Percentiles rank a stretch among this genome's conserved stretches.
Conservation (phyloP, 2,329 filamentous ascomycete species). For the Monilinia polystroma region DNA sequence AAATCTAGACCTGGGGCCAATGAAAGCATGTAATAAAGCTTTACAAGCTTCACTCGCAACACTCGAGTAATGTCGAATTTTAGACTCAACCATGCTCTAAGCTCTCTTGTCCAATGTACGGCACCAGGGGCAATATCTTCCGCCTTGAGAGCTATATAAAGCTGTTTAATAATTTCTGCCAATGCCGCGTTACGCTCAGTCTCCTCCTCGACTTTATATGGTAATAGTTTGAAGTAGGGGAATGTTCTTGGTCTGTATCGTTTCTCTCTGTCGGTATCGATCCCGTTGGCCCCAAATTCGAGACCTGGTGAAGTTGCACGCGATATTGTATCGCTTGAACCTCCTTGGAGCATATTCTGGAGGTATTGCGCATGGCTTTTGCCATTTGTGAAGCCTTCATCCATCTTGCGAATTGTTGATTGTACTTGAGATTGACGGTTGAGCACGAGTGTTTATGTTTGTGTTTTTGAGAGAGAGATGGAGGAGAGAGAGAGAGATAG, state of each 20-base stretch:
- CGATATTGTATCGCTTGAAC: conserved; percentile 66
- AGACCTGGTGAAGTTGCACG: conserved; percentile 81
- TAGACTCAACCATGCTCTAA: conserved; percentile 89
- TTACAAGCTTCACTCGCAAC: conserved; percentile 78
- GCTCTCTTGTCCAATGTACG: conserved; percentile 94
- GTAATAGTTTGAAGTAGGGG: conserved; percentile 86
- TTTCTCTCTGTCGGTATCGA: conserved; percentile 54
- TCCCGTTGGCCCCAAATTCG: conserved; percentile 50
- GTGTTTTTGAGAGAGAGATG: background rate
- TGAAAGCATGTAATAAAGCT: conserved; percentile 90
- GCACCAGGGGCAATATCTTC: conserved; percentile 94
- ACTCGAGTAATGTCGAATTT: conserved; percentile 95
- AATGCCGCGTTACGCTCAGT: conserved; percentile 74
- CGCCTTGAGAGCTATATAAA: conserved; percentile 87
- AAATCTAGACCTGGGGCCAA: conserved; percentile 86
- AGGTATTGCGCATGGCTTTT: conserved; percentile 36
- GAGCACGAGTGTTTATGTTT: background rate
- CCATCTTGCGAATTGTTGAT: conserved; percentile 31
- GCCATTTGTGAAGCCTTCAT: conserved; percentile 37
- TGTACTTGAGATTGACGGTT: conserved; percentile 17
- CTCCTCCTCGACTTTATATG: conserved; percentile 83
- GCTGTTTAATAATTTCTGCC: conserved; percentile 84
- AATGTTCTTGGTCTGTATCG: conserved; percentile 86
- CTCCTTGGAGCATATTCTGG: conserved; percentile 33
- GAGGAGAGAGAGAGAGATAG: background rate